Evolutionary conservation across 148 eudicot species (phyloP), one percentile per base, ranked within the genome.

Genomic region (Diospyros kaki): DNA sequence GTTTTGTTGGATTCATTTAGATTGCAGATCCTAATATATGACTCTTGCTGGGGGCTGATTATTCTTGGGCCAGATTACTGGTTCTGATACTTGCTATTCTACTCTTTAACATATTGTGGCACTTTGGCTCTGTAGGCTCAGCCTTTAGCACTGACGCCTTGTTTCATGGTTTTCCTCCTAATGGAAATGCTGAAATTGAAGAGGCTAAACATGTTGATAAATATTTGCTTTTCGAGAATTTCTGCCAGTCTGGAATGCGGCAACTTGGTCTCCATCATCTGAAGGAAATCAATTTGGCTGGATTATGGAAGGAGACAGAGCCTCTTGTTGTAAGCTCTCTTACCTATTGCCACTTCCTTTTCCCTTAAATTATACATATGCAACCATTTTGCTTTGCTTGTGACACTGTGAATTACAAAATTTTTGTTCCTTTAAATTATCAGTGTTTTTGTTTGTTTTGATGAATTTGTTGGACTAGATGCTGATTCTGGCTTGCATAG

Each of bases 241-340:
- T 87, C 75, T 71, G 91, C 76, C 73, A 75, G 59, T 83, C 89
- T 77, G 89, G 87, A 72, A 73, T 94, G 46, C 51, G 39, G 55
- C 91, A 87, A 54, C 93, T 94, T 80, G 89, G 89, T 70, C 80
- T 91, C 73, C 75, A 78, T 65, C 82, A 84, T 72, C 73, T 64
- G 10, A 79, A 85, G 40, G 83, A 81, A 75, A 78, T 85, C 78
- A 89, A 92, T 78, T 80, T 91, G 62, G 77, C 75, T 40, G 83
- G 81, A 73, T 46, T 87, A 48, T 94, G 98, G 98, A 81, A 82
- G 76, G 87, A 88, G 71, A 77, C 78, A 76, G 88, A 87, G 76
- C 79, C 91, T 54, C 84, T 82, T 75, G 66, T 75, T 64, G 97
- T 94, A 90, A 86, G 95, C 84, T 82, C 66, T 58, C 43, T 17